Conservation (phyloP, 139 green algal species). For the Yamagishiella unicocca region DNA sequence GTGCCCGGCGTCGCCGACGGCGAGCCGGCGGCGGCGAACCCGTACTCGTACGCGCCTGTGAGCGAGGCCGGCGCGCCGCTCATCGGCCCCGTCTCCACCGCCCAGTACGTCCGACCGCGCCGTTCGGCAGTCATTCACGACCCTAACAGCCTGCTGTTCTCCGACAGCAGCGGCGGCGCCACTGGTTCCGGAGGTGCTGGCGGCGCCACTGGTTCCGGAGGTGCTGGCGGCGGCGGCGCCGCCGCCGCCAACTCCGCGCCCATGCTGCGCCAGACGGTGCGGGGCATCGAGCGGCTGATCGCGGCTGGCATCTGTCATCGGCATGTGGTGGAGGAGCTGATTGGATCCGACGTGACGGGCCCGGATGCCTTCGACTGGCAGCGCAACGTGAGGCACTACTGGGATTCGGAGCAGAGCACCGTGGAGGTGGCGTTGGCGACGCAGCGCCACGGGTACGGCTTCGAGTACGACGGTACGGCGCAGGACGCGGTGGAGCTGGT, state of each 20-base stretch:
- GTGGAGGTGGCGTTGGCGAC: slow-evolving; percentile 55
- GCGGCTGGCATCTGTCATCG: slow-evolving; percentile 52
- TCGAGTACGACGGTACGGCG: slow-evolving; percentile 54
- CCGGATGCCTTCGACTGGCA: slow-evolving; percentile 54
- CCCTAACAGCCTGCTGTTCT: background rate
- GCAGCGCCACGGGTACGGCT: slow-evolving; percentile 55
- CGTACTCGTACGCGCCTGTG: too few relatives aligned
- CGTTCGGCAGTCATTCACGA: background rate
- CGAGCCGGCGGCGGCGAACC: background rate
- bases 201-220: background rate
- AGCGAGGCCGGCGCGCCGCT: background rate
- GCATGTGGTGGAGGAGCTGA: slow-evolving; percentile 58
- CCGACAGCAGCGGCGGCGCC: too few relatives aligned
- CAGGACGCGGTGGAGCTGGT: slow-evolving; percentile 22
- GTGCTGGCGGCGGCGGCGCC: background rate
- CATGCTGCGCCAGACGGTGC: slow-evolving; percentile 29
- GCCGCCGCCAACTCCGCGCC: background rate
- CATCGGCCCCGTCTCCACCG: background rate
- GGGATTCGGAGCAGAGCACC: slow-evolving; percentile 27
- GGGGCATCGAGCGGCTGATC: slow-evolving; percentile 52
- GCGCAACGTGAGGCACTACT: slow-evolving; percentile 63
- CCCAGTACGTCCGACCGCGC: background rate
- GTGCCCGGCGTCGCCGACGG: background rate
- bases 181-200: too few relatives aligned
- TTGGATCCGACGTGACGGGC: slow-evolving; percentile 31